Base-by-base conservation (phyloP, 345 rosid species). In the Eucalyptus caleyi region DNA sequence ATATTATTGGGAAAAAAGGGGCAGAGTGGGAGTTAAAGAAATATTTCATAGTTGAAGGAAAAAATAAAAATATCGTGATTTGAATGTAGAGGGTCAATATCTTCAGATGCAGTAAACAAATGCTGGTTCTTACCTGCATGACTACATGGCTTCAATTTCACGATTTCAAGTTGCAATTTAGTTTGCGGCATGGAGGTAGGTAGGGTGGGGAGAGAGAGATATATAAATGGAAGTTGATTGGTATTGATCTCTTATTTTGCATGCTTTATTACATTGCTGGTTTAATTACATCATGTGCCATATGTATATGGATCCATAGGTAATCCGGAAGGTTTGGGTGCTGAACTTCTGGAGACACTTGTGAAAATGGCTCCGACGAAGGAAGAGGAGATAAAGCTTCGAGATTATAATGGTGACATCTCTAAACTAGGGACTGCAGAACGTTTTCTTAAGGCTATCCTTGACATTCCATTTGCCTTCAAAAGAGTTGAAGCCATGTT, bases 311-410 rank as follows among this genome's bases (percentile, higher is more conserved):
- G 89, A 86, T 93, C 26, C 81, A 92, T 93, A 98, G 99, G 99
- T 82, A 95, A 95, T 91, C 97, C 97, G 3, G 98, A 98, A 88
- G 94, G 98, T 92, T 93, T 97, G 92, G 98, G 97, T 87, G 93
- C 96, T 42, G 99, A 98, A 92, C 99, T 98, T 91, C 93, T 98
- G 89, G 99, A 98, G 92, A 98, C 98, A 67, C 93, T 97, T 88
- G 98, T 96, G 80, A 98, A 97, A 91, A 98, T 98, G 99, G 99
- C 99, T 90, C 99, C 99, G 44, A 97, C 99, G 9, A 98, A 96
- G 92, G 98, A 97, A 92, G 99, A 98, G 94, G 99, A 97, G 92
- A 96, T 97, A 88, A 98, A 96, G 92, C 99, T 97, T 45, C 93
- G 96, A 91, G 98, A 96, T 47, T 96, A 96, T 93, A 91, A 77